Percentiles rank a stretch among this genome's conserved stretches.
Conservation (phyloP, 306 rosid species). For the Clitoria ternatea region DNA sequence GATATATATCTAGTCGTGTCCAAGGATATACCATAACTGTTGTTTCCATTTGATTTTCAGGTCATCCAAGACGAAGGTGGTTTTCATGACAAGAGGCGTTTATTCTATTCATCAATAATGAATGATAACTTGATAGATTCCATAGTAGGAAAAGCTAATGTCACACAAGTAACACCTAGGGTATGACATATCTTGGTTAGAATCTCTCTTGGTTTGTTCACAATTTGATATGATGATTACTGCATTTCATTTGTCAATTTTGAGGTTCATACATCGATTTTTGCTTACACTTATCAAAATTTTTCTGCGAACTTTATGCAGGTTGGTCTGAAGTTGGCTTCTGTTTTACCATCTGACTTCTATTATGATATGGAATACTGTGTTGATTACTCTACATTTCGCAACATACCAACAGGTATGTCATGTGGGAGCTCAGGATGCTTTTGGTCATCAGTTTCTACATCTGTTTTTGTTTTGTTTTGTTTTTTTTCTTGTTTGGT, state of each 20-base stretch:
- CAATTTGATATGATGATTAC: neutral
- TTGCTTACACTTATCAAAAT: neutral
- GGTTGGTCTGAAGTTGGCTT: constrained; percentile 54
- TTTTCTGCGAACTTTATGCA: constrained; percentile 32
- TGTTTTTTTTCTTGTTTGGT: constrained; percentile 5
- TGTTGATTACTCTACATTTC: constrained; percentile 87
- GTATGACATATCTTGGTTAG: constrained; percentile 42
- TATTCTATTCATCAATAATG: constrained; percentile 87
- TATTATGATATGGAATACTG: constrained; percentile 94
- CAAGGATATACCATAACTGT: constrained; percentile 5
- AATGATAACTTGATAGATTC: constrained; percentile 82
- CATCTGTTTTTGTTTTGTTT: too few species aligned
- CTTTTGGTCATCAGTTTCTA: neutral
- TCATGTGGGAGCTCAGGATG: constrained; percentile 16
- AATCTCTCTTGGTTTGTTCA: constrained; percentile 3
- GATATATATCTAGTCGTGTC: constrained; percentile 16
- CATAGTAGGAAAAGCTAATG: constrained; percentile 61
- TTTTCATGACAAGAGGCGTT: constrained; percentile 83
- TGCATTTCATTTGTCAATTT: neutral
- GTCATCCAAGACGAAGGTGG: constrained; percentile 62
- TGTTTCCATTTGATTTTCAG: constrained; percentile 41
- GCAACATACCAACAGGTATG: constrained; percentile 53
- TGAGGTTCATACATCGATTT: constrained; percentile 5
- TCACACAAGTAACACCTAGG: constrained; percentile 56
- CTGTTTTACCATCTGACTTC: constrained; percentile 49